Evolutionary conservation across 306 rosid genomes (phyloP), one percentile per base, ranked within the genome.

Genomic region (Heteromeles arbutifolia): DNA sequence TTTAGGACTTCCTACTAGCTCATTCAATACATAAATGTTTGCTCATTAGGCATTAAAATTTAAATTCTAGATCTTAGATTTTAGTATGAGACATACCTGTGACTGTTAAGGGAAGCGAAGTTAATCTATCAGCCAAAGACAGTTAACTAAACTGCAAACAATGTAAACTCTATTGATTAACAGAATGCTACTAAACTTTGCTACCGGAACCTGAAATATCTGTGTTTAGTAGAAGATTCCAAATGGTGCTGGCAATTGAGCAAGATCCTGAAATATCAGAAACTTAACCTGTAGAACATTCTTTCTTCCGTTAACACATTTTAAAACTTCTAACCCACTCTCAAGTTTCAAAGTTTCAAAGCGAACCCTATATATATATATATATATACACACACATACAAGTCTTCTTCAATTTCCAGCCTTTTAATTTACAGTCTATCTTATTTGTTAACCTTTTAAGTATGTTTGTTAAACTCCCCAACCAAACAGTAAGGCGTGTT

Each of bases 241-340:
- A 56, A 88, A 65, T 34, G 90, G 87, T 77, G 90, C 37, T 10
- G 90, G 90, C 82, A 86, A 79, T 67, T 75, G 92, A 75, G 90
- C 87, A 81, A 82, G 77, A 69, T 84, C 88, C 74, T 84, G 85
- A 75, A 88, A 88, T 80, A 80, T 59, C 62, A 88, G 90, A 80
- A 88, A 88, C 64, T 88, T 85, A 69, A 88, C 89, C 92, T 84
- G 75, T 82, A 65, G 21, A 70, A 76, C 37, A 31, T 6, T 58
- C 70, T 8, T 22, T 43, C 31, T 28, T n/a, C 26, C 66, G 25
- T 78, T 48, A 65, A 74, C 67, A 63, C 53, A 77, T 22, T 70
- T 26, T 17, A 29, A 82, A 65, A 25, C 32, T 70, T 79, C 62
- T 54, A 79, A 34, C 48, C 12, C 72, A 44, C 63, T 21, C 82